Evolutionary conservation across 2,329 filamentous ascomycete species (phyloP), one percentile per base, ranked within the genome.

Genomic region (Pseudogymnoascus sp.): DNA sequence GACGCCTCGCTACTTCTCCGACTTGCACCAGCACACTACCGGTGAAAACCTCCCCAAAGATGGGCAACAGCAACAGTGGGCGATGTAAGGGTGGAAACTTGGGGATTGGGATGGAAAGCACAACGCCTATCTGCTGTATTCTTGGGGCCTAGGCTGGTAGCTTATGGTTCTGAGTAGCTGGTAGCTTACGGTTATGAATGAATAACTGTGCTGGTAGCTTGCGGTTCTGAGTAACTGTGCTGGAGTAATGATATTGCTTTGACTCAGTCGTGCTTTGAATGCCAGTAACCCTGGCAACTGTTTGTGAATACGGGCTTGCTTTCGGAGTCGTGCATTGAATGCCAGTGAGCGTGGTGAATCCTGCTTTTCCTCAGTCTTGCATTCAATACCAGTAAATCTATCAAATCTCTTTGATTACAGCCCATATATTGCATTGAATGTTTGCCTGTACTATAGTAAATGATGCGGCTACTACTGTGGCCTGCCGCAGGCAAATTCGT

Each of bases 1-100:
- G 72, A 74, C 73, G 69, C 73, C 71, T 71, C 69, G 72, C 74
- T 73, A 73, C 75, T 75, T 76, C 77, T 80, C 68, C 65, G 63
- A 63, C 65, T 67, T 33, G 59, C 18, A 60, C 33, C 59, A 60
- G 33, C 23, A 38, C 59, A 60, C 76, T 72, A 71, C 69, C 50
- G 50, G 50, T n/a, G 50, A 56, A 44, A 56, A 56, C n/a, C 50
- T 33, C 50, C 50, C 50, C 50, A 56, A 56, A 56, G 50, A 56
- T 56, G 50, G 50, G 50, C 50, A 56, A 33, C 50, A 56, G 50
- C 50, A 56, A 33, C 50, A 56, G 50, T 56, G 50, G 25, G 50
- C 50, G 50, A 56, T 56, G 50, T 56, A 56, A 56, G 50, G 50
- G 28, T 56, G 50, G 50, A 56, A 56, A 56, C n/a, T 33, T 56